Evolutionary conservation across 169 alveolate genomes (phyloP).

Genomic region (Plasmodium billcollinsi): DNA sequence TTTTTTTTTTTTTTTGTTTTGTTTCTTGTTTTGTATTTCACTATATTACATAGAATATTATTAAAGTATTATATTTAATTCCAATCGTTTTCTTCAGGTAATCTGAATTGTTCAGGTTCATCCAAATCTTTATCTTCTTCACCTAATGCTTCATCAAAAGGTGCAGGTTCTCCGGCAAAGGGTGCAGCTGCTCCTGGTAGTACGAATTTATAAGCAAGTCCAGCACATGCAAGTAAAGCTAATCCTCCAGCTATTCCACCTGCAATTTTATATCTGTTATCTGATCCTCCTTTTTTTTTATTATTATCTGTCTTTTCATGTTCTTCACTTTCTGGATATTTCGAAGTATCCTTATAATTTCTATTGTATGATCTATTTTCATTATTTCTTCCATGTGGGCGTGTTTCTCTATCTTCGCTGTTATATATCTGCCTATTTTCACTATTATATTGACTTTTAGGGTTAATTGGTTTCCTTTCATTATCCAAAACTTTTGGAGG

Average conservation of each 20-base stretch:
- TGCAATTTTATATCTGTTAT: slow-evolving; percentile 68
- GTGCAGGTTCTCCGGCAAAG: slow-evolving; percentile 24
- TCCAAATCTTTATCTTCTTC: slow-evolving; percentile 43
- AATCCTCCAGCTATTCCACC: slow-evolving; percentile 72
- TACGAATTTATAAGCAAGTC: slow-evolving; percentile 49
- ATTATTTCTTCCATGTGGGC: background rate
- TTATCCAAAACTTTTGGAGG: background rate
- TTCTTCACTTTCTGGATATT: background rate
- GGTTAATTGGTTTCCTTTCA: too few relatives aligned
- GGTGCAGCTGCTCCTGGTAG: slow-evolving; percentile 25
- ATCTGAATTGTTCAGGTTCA: slow-evolving; percentile 62
- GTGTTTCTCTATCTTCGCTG: background rate
- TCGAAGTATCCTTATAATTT: background rate
- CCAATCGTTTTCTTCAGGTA: slow-evolving; percentile 77
- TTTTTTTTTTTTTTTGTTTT: background rate
- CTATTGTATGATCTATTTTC: background rate
- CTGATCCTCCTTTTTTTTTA: slow-evolving; percentile 7
- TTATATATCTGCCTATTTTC: background rate
- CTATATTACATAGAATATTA: background rate
- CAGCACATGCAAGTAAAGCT: slow-evolving; percentile 54
- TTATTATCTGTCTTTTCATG: background rate
- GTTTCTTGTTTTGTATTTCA: background rate
- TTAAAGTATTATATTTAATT: slow-evolving; percentile 7
- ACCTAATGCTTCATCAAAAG: slow-evolving; percentile 58
- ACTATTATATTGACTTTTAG: background rate